Conservation (phyloP, 139 green algal genomes). For the Chlamydomonas sp. region DNA sequence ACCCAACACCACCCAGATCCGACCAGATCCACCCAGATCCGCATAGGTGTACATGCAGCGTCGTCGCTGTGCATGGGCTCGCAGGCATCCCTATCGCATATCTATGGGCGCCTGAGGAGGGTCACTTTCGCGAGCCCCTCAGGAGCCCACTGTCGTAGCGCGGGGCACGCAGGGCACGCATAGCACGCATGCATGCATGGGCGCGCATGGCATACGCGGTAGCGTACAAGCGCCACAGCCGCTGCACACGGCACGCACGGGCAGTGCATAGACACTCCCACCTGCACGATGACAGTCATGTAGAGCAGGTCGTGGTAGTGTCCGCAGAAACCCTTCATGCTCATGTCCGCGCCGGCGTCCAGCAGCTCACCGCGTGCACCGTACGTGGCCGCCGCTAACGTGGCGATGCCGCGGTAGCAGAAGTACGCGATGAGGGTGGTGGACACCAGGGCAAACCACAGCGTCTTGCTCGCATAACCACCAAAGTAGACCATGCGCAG, state of each 20-base stretch:
- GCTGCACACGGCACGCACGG: no score
- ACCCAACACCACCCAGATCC: no score
- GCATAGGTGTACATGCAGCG: no score
- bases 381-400: constrained; percentile 44
- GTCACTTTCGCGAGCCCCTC: no score
- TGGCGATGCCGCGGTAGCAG: constrained; percentile 41
- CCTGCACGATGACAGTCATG: constrained; percentile 54
- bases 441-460: constrained; percentile 27
- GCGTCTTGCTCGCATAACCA: constrained; percentile 1
- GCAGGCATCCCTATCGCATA: no score
- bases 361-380: constrained; percentile 50
- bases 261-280: no score
- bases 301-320: constrained; percentile 74
- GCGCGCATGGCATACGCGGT: no score
- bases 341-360: constrained; percentile 59
- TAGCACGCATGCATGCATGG: no score
- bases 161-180: background rate
- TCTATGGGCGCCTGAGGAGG: no score
- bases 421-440: constrained; percentile 26
- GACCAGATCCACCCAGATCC: no score
- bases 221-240: no score
- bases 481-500: constrained; percentile 31
- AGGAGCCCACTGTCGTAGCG: background rate
- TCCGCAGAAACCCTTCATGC: constrained; percentile 43
- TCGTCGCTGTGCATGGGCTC: no score